These are phyloP conservation scores for Phialophora macrospora DNA, from an alignment of 2,329 filamentous ascomycete genomes.

Conservation along the genomic window DNA sequence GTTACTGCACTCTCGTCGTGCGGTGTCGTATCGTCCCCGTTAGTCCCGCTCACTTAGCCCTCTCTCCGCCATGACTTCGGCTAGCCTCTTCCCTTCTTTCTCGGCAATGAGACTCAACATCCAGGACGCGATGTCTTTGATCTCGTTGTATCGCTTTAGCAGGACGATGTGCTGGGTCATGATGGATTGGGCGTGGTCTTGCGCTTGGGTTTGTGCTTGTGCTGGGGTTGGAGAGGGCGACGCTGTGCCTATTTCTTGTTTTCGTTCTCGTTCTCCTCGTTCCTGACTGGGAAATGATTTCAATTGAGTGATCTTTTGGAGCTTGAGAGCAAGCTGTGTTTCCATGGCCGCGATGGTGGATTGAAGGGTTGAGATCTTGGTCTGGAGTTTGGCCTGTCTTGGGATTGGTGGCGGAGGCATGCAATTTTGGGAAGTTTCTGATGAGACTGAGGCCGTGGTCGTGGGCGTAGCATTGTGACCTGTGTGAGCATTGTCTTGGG, in stretches of 20 bases:
- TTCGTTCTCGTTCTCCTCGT: background rate
- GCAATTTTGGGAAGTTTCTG: background rate
- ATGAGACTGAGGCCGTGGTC: too few species aligned
- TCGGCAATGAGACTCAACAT: conserved; percentile 72
- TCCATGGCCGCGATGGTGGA: conserved; percentile 21
- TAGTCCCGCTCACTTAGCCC: conserved; percentile 27
- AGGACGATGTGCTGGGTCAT: conserved; percentile 68
- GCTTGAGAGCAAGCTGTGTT: conserved; percentile 12
- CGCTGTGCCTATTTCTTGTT: too few species aligned
- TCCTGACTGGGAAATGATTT: conserved; percentile 3
- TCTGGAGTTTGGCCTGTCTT: conserved; percentile 6
- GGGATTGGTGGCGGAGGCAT: background rate
- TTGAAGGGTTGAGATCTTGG: conserved; percentile 13
- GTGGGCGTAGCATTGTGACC: background rate
- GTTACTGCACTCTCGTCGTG: too few species aligned
- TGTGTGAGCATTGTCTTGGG: background rate
- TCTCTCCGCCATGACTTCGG: conserved; percentile 31
- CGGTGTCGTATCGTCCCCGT: background rate
- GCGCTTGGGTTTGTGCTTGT: background rate
- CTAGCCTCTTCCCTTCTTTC: conserved; percentile 31
- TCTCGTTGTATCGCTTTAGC: conserved; percentile 72
- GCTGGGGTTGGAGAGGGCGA: too few species aligned
- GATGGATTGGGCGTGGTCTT: conserved; percentile 54
- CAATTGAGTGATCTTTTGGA: conserved; percentile 17
- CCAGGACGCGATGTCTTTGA: conserved; percentile 70